Conservation (phyloP, 2,329 filamentous ascomycete genomes). For the Hypoxylon sp. region DNA sequence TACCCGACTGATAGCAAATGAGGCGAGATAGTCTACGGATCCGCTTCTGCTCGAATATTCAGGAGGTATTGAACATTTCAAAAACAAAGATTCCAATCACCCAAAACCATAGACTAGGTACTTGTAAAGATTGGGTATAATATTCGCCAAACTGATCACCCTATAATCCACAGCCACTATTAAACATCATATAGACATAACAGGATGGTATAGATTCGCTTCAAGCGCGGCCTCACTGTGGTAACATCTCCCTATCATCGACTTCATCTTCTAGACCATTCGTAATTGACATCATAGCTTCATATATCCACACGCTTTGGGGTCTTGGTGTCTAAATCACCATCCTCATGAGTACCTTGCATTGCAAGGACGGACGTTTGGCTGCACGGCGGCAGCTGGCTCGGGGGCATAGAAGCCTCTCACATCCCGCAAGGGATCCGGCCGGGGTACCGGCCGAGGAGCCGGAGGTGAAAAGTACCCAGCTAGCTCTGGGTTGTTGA, state of each 20-base stretch:
- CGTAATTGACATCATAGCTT: neutral
- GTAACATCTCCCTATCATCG: neutral
- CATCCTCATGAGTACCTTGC: conserved; percentile 26
- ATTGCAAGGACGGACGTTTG: conserved; percentile 19
- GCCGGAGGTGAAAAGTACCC: conserved; percentile 48
- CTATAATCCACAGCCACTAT: neutral
- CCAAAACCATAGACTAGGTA: neutral
- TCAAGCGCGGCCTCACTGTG: neutral
- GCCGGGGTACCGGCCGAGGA: conserved; percentile 1
- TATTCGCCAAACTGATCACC: neutral
- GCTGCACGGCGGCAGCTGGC: conserved; percentile 4
- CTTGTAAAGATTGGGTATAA: neutral
- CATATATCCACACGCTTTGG: neutral
- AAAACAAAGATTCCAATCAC: neutral
- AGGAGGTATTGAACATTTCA: neutral
- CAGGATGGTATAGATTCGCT: neutral
- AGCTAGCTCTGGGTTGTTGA: conserved; percentile 43
- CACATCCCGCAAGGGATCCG: conserved; percentile 35
- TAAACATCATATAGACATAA: neutral
- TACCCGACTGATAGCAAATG: neutral
- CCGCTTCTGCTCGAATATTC: neutral
- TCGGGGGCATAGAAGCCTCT: conserved; percentile 47
- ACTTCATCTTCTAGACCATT: neutral
- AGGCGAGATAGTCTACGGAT: neutral
- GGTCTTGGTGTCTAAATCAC: neutral